Evolutionary conservation across 2,329 filamentous ascomycete genomes (phyloP).

Genomic region (Alternaria triticimaculans): DNA sequence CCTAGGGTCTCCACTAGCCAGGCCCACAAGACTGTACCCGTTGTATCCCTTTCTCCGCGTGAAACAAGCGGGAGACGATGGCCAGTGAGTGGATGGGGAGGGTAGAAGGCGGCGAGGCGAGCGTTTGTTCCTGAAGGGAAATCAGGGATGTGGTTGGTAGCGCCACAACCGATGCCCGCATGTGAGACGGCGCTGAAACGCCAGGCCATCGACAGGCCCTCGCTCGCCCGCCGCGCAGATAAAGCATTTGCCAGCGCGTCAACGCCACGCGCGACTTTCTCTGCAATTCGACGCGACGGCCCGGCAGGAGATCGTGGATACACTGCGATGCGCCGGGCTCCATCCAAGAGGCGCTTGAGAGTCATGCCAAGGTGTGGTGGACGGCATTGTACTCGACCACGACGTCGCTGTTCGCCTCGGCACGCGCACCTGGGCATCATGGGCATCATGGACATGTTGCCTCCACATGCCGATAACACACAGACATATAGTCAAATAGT

Average conservation of each 20-base stretch:
- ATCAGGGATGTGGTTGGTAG: constrained; percentile 26
- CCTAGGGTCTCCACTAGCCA: constrained; percentile 29
- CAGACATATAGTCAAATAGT: background rate
- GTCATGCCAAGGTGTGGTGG: constrained; percentile 7
- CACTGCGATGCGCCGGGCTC: constrained; percentile 23
- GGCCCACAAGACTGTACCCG: constrained; percentile 30
- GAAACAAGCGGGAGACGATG: constrained; percentile 41
- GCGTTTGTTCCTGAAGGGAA: constrained; percentile 32
- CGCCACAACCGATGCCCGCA: constrained; percentile 35
- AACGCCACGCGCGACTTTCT: constrained; percentile 26
- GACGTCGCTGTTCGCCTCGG: constrained; percentile 1
- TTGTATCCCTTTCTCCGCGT: constrained; percentile 30
- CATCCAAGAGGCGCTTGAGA: constrained; percentile 7
- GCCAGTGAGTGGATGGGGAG: constrained; percentile 35
- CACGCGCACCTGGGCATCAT: background rate
- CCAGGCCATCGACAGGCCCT: constrained; percentile 21
- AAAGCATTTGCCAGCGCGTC: constrained; percentile 34
- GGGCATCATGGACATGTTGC: background rate
- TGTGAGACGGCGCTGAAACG: constrained; percentile 33
- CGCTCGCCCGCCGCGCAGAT: constrained; percentile 29
- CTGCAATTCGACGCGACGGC: constrained; percentile 33
- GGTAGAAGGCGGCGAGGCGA: constrained; percentile 35
- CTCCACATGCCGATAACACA: background rate
- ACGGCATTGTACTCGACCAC: constrained; percentile 8
- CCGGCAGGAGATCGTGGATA: constrained; percentile 29